Evolutionary conservation across 2,329 filamentous ascomycete genomes (phyloP).

Genomic region (Tympanopsis confertula): DNA sequence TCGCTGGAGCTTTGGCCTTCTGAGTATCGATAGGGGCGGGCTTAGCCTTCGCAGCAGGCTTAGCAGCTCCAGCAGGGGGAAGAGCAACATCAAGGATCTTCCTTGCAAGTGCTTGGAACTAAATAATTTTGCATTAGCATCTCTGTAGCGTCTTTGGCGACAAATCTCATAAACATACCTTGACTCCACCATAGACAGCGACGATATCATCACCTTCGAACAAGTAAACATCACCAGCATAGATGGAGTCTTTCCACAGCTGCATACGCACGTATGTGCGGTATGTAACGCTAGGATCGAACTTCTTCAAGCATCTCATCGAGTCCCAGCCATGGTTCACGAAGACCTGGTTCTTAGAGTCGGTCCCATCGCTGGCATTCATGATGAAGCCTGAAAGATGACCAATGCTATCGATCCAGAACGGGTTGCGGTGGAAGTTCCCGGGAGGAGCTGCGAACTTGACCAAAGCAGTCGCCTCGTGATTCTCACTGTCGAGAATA

Average conservation of each 20-base stretch:
- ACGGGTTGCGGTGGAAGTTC: conserved; percentile 6
- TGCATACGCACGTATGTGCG: conserved; percentile 1
- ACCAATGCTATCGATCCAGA: conserved; percentile 5
- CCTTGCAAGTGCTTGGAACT: conserved; percentile 25
- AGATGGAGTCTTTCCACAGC: neutral
- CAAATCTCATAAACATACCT: neutral
- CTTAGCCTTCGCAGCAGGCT: conserved; percentile 3
- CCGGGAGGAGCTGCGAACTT: conserved; percentile 4
- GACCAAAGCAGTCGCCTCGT: conserved; percentile 5
- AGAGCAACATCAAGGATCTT: conserved; percentile 26
- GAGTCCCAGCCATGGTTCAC: conserved; percentile 5
- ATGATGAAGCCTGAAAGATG: conserved; percentile 5
- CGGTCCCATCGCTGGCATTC: conserved; percentile 4
- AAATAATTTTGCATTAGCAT: neutral
- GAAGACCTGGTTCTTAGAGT: conserved; percentile 3
- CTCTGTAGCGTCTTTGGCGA: neutral
- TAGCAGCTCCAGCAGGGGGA: conserved; percentile 15
- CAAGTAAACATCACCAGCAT: neutral
- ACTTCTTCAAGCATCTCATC: neutral
- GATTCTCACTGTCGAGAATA: conserved; percentile 7
- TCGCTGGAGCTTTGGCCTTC: conserved; percentile 1
- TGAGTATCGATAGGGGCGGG: conserved; percentile 2
- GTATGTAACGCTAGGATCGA: conserved; percentile 1
- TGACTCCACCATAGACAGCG: neutral
- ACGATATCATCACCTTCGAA: conserved; percentile 2